phyloP scores from a whole-genome alignment of 164 flowering plant species.

The Platanus orientalis region DNA sequence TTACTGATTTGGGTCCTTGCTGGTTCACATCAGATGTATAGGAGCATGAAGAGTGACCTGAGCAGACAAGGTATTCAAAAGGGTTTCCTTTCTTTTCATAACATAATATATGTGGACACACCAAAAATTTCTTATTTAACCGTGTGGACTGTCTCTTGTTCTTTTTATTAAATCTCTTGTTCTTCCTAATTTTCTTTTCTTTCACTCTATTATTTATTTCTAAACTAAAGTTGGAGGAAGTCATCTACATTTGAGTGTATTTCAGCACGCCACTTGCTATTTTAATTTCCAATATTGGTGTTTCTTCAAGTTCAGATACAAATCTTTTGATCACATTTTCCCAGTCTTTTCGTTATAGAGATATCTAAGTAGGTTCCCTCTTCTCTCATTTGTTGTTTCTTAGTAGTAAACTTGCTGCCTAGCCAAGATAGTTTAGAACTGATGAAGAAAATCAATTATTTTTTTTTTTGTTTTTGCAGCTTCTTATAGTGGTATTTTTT shows the following conservation, averaged over 20 bases:
- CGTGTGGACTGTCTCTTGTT: background rate
- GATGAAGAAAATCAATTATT: background rate
- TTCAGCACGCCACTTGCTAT: conserved; percentile 1
- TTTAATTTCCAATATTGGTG: conserved; percentile 21
- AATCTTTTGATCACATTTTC: conserved; percentile 1
- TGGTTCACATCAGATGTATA: conserved; percentile 54
- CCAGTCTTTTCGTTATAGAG: conserved; percentile 7
- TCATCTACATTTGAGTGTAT: background rate
- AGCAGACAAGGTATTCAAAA: conserved; percentile 41
- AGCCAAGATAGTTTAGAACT: conserved; percentile 18
- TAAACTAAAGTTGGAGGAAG: background rate
- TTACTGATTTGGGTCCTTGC: conserved; percentile 10
- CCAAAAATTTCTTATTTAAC: background rate
- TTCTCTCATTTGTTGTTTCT: conserved; percentile 23
- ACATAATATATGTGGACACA: too few relatives aligned
- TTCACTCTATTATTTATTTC: background rate
- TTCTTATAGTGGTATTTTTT: conserved; percentile 22
- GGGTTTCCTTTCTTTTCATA: background rate
- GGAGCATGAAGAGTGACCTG: conserved; percentile 61
- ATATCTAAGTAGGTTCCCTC: background rate
- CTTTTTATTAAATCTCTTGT: background rate
- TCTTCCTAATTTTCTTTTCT: background rate
- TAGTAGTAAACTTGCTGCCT: background rate
- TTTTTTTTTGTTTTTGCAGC: conserved; percentile 7
- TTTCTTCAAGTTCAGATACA: conserved; percentile 12